phyloP scores from a whole-genome alignment of 148 eudicot species.

The Rhododendron henanense region DNA sequence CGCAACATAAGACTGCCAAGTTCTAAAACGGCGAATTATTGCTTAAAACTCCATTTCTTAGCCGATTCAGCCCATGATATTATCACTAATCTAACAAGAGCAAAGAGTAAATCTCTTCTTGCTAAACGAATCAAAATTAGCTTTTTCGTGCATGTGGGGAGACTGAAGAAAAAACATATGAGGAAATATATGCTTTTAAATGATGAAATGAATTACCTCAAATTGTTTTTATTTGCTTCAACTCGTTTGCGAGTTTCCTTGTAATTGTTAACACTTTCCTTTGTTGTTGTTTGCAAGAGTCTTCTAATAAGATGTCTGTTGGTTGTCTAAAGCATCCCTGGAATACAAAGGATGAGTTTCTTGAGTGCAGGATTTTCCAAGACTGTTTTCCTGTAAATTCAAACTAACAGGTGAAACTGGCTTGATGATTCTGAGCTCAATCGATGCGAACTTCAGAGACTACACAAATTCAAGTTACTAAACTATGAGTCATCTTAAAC shows the following conservation, averaged over 20 bases:
- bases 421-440: background rate
- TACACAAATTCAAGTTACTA: background rate
- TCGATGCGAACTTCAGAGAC: background rate
- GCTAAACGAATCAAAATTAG: background rate
- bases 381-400: background rate
- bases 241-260: conserved; percentile 55
- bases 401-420: background rate
- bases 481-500: background rate
- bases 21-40: background rate
- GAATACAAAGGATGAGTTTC: background rate
- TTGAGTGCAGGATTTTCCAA: background rate
- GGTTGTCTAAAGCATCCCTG: background rate
- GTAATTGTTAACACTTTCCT: conserved; percentile 30
- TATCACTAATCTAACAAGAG: background rate
- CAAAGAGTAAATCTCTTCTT: background rate
- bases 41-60: background rate
- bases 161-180: background rate
- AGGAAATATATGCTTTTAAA: background rate
- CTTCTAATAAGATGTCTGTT: background rate
- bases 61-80: background rate
- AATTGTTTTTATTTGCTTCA: conserved; percentile 43
- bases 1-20: background rate
- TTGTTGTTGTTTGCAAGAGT: conserved; percentile 19
- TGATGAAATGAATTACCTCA: conserved; percentile 29
- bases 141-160: background rate